phyloP scores from a whole-genome alignment of 805 yeast species.

The Kurtzmaniella fragi region DNA sequence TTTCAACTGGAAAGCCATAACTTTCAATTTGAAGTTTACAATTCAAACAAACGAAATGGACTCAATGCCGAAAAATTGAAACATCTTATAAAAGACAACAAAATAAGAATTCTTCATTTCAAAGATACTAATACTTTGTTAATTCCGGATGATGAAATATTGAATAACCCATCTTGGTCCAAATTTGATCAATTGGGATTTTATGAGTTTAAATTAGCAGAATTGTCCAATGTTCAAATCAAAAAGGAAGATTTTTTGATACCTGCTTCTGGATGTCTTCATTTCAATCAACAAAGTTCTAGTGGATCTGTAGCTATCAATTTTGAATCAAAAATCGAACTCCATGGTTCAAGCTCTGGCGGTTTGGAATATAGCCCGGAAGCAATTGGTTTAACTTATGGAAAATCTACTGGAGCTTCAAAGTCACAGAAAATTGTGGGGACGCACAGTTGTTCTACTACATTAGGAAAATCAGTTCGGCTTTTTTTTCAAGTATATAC shows the following conservation, averaged over 20 bases:
- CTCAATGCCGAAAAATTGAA: slow-evolving; percentile 8
- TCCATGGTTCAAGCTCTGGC: neutral
- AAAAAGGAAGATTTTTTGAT: neutral
- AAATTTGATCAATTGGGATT: slow-evolving; percentile 1
- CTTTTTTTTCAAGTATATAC: slow-evolving; percentile 13
- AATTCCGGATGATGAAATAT: slow-evolving; percentile 9
- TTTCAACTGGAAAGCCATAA: no score
- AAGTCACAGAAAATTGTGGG: slow-evolving; percentile 9
- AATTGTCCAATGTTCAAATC: neutral
- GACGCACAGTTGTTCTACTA: slow-evolving; percentile 12
- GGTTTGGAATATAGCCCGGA: slow-evolving; percentile 2
- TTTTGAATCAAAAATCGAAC: neutral
- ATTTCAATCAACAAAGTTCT: neutral
- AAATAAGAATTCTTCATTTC: slow-evolving; percentile 10
- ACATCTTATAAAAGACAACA: slow-evolving; percentile 8
- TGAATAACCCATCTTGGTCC: slow-evolving; percentile 1
- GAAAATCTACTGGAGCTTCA: slow-evolving; percentile 3
- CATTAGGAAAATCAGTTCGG: slow-evolving; percentile 11
- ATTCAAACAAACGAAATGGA: slow-evolving; percentile 7
- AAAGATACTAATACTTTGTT: slow-evolving; percentile 14
- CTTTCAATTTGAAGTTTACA: neutral
- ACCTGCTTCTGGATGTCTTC: slow-evolving; percentile 11
- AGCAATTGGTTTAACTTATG: slow-evolving; percentile 5
- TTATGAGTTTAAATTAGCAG: slow-evolving; percentile 1
- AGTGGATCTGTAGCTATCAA: no score